These are phyloP conservation scores for Pseudogymnoascus sp. DNA, from an alignment of 2,329 filamentous ascomycete species.

Conservation along the genomic window DNA sequence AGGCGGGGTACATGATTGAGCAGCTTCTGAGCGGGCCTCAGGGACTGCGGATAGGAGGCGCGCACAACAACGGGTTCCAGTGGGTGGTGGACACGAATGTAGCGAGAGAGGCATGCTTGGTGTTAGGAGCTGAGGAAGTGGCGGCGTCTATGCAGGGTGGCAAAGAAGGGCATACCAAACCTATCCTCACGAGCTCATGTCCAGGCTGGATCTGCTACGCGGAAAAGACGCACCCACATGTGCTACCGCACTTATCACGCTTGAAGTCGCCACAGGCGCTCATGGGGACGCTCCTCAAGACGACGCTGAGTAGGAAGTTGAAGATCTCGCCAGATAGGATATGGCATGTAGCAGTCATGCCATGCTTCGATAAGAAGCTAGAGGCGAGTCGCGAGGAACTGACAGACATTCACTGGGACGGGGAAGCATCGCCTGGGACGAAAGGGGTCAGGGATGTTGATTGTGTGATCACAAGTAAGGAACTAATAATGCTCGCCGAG, in stretches of 20 bases:
- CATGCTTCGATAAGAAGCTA: slow-evolving; percentile 98
- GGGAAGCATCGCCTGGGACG: slow-evolving; percentile 36
- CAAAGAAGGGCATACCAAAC: slow-evolving; percentile 32
- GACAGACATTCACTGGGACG: slow-evolving; percentile 68
- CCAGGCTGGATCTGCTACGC: slow-evolving; percentile 99
- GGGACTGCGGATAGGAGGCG: slow-evolving; percentile 62
- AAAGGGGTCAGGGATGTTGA: slow-evolving; percentile 77
- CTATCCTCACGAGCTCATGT: slow-evolving; percentile 80
- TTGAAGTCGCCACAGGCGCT: slow-evolving; percentile 93
- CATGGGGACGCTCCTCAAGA: slow-evolving; percentile 84
- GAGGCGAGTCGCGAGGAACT: slow-evolving; percentile 91
- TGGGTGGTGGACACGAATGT: slow-evolving; percentile 89
- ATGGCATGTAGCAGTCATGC: slow-evolving; percentile 95
- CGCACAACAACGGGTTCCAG: slow-evolving; percentile 66
- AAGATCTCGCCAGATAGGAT: slow-evolving; percentile 69
- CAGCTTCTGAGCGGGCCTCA: slow-evolving; percentile 64
- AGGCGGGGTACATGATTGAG: slow-evolving; percentile 75
- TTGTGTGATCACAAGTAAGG: slow-evolving; percentile 94
- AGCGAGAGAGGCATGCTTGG: slow-evolving; percentile 73
- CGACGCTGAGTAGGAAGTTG: slow-evolving; percentile 63
- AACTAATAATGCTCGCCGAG: slow-evolving; percentile 81
- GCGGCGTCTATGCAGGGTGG: slow-evolving; percentile 30
- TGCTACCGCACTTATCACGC: slow-evolving; percentile 81
- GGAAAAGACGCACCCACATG: slow-evolving; percentile 92
- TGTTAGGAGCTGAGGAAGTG: slow-evolving; percentile 68